These are phyloP conservation scores for Cadophora sp. DNA, from an alignment of 2,329 filamentous ascomycete genomes.

Conservation along the genomic window DNA sequence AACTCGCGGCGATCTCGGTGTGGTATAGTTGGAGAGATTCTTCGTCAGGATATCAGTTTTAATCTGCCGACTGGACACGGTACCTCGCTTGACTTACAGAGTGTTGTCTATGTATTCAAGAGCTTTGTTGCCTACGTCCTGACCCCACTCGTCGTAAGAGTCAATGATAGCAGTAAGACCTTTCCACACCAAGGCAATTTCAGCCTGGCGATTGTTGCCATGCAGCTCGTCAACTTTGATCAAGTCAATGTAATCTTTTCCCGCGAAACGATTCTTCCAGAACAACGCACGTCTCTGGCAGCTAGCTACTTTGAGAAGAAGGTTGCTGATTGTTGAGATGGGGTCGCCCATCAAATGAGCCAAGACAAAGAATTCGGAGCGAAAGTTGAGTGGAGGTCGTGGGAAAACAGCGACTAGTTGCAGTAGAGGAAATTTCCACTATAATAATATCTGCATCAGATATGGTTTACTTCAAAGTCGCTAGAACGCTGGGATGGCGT, in stretches of 20 bases:
- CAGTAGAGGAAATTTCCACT: not conserved
- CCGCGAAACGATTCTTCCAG: conserved; percentile 12
- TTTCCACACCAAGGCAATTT: conserved; percentile 71
- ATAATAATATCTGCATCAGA: not conserved
- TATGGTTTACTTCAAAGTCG: not conserved
- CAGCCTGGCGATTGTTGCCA: conserved; percentile 64
- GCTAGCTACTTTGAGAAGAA: conserved; percentile 21
- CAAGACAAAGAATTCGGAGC: conserved; percentile 16
- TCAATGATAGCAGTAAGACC: conserved; percentile 40
- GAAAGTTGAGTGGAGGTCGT: not conserved
- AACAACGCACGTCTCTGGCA: conserved; percentile 17
- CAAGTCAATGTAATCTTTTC: not conserved
- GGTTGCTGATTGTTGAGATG: conserved; percentile 20
- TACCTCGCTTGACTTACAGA: conserved; percentile 9
- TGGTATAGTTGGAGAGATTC: not conserved
- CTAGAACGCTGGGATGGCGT: not conserved
- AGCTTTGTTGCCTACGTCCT: not conserved
- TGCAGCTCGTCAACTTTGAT: not conserved
- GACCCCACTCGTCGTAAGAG: conserved; percentile 23
- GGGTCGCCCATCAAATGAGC: conserved; percentile 22
- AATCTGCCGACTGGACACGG: not conserved
- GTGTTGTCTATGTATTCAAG: conserved; percentile 1
- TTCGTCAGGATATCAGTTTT: not conserved
- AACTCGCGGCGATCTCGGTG: conserved; percentile 4
- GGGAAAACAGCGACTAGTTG: conserved; percentile 2